Conservation (phyloP, 208 protist species). For the Trypanosoma theileri region DNA sequence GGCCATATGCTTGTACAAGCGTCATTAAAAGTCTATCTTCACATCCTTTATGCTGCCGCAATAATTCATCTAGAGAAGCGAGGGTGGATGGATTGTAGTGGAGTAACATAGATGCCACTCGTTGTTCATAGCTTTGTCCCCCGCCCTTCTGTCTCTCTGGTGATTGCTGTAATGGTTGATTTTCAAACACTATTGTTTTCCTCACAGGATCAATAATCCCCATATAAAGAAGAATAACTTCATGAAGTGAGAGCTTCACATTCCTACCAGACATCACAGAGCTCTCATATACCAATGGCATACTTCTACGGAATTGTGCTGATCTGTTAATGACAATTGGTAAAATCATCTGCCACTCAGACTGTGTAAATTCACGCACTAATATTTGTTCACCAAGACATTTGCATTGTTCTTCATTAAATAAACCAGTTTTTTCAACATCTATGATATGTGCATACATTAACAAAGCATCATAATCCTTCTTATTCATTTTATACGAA, state of each 20-base stretch:
- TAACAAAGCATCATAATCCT: constrained; percentile 42
- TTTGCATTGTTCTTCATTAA: constrained; percentile 49
- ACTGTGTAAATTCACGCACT: constrained; percentile 36
- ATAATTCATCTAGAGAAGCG: constrained; percentile 22
- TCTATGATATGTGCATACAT: constrained; percentile 53
- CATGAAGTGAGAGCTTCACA: constrained; percentile 54
- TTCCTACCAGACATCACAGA: background rate
- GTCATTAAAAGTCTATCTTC: constrained; percentile 52
- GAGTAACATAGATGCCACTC: constrained; percentile 35
- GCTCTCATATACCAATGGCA: background rate
- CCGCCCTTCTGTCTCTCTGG: background rate
- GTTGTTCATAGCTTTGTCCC: constrained; percentile 11
- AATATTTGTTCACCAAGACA: constrained; percentile 62
- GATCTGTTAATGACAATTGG: constrained; percentile 34
- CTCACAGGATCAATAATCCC: constrained; percentile 35
- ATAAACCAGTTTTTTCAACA: constrained; percentile 51
- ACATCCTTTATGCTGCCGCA: constrained; percentile 43
- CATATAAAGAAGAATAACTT: constrained; percentile 42
- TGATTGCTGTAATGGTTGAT: background rate
- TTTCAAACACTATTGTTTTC: background rate
- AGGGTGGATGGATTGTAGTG: constrained; percentile 48
- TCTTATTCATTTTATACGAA: constrained; percentile 49
- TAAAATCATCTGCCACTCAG: constrained; percentile 44
- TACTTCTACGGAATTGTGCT: constrained; percentile 38
- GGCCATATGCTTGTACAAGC: constrained; percentile 45